These are phyloP conservation scores for Amylocystis lapponica DNA, from an alignment of 768 basidiomycete species.

Conservation along the genomic window DNA sequence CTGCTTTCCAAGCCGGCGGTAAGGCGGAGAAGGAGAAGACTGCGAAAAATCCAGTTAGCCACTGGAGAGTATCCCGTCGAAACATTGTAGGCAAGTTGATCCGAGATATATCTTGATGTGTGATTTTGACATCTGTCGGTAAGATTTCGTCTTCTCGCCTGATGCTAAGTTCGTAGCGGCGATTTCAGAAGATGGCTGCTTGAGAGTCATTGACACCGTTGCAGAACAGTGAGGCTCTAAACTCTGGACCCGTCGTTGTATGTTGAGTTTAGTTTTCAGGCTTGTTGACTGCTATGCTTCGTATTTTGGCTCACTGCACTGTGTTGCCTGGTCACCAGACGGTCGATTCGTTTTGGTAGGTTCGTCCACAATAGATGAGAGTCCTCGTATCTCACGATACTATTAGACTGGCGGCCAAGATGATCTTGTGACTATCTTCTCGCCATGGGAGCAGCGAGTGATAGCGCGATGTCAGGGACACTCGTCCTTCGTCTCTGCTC, in stretches of 20 bases:
- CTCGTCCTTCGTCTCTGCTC: conserved; percentile 84
- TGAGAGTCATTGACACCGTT: conserved; percentile 84
- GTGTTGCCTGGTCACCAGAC: conserved; percentile 93
- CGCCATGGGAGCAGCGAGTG: conserved; percentile 90
- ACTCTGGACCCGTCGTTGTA: no score
- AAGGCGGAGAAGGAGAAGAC: conserved; percentile 55
- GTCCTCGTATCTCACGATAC: conserved; percentile 1
- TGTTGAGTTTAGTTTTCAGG: conserved; percentile 32
- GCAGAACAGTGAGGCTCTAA: conserved; percentile 68
- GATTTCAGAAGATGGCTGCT: conserved; percentile 87
- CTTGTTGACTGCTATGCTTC: conserved; percentile 92
- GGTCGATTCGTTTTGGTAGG: conserved; percentile 83
- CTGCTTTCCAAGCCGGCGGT: conserved; percentile 23
- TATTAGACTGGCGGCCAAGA: conserved; percentile 92
- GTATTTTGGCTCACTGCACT: conserved; percentile 90
- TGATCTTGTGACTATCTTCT: conserved; percentile 90
- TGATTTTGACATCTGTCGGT: no score
- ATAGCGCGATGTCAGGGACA: conserved; percentile 97
- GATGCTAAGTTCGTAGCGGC: conserved; percentile 88
- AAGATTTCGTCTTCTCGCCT: conserved; percentile 91
- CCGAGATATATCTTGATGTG: no score
- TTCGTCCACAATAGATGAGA: background rate
- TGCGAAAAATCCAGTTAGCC: conserved; percentile 84
- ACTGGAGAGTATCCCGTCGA: conserved; percentile 76
- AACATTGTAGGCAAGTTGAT: conserved; percentile 59